Base-by-base conservation (phyloP, 148 eudicot species). In the Nepenthes gracilis region DNA sequence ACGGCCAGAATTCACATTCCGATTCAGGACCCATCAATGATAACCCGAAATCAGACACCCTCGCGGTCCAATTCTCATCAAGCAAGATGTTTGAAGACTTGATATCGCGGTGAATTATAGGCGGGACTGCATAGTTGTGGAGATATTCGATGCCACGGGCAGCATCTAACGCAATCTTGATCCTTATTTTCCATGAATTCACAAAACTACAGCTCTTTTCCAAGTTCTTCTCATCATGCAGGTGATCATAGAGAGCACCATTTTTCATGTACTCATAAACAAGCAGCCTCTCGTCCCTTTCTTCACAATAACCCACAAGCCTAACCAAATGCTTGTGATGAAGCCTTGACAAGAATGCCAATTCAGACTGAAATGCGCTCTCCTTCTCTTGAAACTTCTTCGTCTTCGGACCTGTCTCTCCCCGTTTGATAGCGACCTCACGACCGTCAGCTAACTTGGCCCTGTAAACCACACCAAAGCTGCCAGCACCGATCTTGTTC, bases 41-140 rank as follows among this genome's bases (percentile, higher is more conserved):
- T 13, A 93, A 45, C 32, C 99, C 99, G 10, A 93, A 93, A 80
- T 93, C 99, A n/a, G 99, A 93, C 2, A 93, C 99, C 56, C 95
- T 69, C 0, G 96, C 99, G 15, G 75, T 83, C 99, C 99, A 93
- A 76, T 76, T 78, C 8, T 73, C 73, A 54, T 93, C 99, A 9
- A 93, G 74, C 50, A 93, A 56, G 33, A 93, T 93, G 77, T 93
- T 93, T 1, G 99, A 93, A 0, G 96, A 84, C 63, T 93, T 93
- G 35, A 93, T 93, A 62, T 93, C 99, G 1, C 99, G 61, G 51
- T 93, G 99, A 9, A 93, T 93, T 35, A 93, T 89, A 9, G 96
- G 89, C 0, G 99, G 99, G 35, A 88, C 99, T 35, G 99, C 99
- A 12, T 93, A 93, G n/a, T 77, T 89, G 53, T 93, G 99, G 6